Evolutionary conservation across 331 rosid species (phyloP), one percentile per base, ranked within the genome.

Genomic region (Prunus yedoensis): DNA sequence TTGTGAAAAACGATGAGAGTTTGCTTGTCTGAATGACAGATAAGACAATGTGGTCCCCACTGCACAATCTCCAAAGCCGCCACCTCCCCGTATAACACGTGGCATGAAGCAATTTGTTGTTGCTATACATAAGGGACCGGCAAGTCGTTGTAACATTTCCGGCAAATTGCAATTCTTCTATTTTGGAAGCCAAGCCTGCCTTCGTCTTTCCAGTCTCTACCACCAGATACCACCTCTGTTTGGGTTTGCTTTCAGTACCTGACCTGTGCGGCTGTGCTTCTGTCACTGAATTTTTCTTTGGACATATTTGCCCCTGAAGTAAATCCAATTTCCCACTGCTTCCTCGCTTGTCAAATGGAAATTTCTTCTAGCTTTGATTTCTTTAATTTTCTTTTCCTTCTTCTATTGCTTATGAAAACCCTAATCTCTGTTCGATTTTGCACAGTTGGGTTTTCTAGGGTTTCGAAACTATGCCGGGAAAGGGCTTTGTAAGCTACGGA

Each of bases 371-470:
- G 51, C 17, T 59, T 73, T 32, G 8, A 5, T 45, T 5, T 32
- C 41, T 10, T 38, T 74, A 8, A 46, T 45, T 4, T 4, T 78
- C 60, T 9, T 66, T 59, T 76, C 49, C 56, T 0, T 54, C 28
- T 23, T 68, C 58, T 62, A 10, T 74, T 49, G 20, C 56, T 56
- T 59, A 32, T 8, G 30, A 67, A 71, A 78, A 54, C 81, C 81
- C 82, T 80, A 59, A 80, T 79, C 73, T 77, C 66, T 47, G 66
- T 60, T 59, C 67, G 12, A 66, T 83, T 79, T 76, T 72, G 86
- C 82, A 50, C 71, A 75, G 66, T 49, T 78, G 77, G 49, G 75
- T 58, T 82, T 71, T 77, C 45, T 77, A 56, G 81, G 87, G 87
- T 70, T 88, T 81, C 68, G n/a, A 71, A 59, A 21, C 73, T 68